These are phyloP conservation scores for Musa itinerans DNA, from an alignment of 176 grass and related monocot species.

Conservation along the genomic window DNA sequence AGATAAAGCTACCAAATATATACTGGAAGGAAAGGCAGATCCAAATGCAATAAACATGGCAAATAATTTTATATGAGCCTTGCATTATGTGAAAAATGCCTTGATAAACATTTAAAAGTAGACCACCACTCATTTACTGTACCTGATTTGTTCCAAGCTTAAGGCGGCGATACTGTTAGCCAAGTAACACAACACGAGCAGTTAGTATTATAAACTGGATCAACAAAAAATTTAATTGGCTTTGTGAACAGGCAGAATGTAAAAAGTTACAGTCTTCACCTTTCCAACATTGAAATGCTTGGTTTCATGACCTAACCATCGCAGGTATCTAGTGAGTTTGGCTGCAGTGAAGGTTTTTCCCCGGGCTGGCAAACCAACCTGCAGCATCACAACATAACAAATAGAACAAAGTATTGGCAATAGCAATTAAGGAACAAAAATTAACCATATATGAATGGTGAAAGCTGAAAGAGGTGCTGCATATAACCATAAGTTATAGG, in stretches of 20 bases:
- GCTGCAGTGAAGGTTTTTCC: constrained; percentile 98
- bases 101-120: not conserved
- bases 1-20: not conserved
- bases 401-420: constrained; percentile 13
- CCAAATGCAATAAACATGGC: not conserved
- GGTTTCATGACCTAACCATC: constrained; percentile 99
- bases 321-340: constrained; percentile 95
- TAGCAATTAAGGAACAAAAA: constrained; percentile 11
- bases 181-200: constrained; percentile 28
- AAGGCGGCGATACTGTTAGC: constrained; percentile 74
- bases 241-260: constrained; percentile 6
- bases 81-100: not conserved
- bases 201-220: constrained; percentile 14
- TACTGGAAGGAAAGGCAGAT: not conserved
- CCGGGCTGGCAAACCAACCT: constrained; percentile 94
- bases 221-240: constrained; percentile 1
- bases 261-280: constrained; percentile 39
- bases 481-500: not conserved
- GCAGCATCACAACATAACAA: constrained; percentile 17
- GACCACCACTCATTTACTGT: not conserved
- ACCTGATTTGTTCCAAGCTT: constrained; percentile 97
- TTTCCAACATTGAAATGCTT: constrained; percentile 99
- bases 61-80: not conserved
- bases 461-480: not conserved
- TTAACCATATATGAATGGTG: constrained; percentile 7